Conservation (phyloP, 768 basidiomycete genomes). For the Tremella mesenterica region DNA sequence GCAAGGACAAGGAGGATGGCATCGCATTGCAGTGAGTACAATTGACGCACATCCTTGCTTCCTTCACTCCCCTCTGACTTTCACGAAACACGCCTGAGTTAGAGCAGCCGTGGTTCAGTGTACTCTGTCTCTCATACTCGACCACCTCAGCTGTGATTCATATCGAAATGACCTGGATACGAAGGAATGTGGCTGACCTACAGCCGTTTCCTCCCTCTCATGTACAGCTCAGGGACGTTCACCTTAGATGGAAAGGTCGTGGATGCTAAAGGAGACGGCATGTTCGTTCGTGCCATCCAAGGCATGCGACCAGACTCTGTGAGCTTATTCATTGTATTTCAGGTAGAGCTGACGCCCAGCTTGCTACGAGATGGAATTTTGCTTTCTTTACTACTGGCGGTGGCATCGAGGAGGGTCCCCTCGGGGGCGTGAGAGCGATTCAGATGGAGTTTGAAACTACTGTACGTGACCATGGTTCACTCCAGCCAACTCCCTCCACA, state of each 20-base stretch:
- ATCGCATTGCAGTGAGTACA: slow-evolving; percentile 62
- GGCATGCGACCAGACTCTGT: slow-evolving; percentile 91
- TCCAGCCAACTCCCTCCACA: neutral
- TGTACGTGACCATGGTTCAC: slow-evolving; percentile 20
- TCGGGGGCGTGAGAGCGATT: slow-evolving; percentile 65
- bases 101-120: too few relatives aligned
- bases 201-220: slow-evolving; percentile 74
- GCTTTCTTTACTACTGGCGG: slow-evolving; percentile 61
- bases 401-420: slow-evolving; percentile 50
- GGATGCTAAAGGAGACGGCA: slow-evolving; percentile 46
- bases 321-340: neutral
- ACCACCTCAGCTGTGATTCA: too few relatives aligned
- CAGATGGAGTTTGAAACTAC: slow-evolving; percentile 95
- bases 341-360: slow-evolving; percentile 13
- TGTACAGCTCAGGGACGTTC: slow-evolving; percentile 57
- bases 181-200: neutral
- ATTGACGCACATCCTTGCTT: too few relatives aligned
- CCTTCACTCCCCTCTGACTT: too few relatives aligned
- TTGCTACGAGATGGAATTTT: slow-evolving; percentile 94
- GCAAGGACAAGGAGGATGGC: slow-evolving; percentile 32
- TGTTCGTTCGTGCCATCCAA: slow-evolving; percentile 93
- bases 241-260: slow-evolving; percentile 56
- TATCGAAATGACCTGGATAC: too few relatives aligned
- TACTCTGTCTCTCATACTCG: too few relatives aligned
- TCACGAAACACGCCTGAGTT: too few relatives aligned